These are phyloP conservation scores for Syzygium oleosum DNA, from an alignment of 345 rosid genomes.

Conservation along the genomic window DNA sequence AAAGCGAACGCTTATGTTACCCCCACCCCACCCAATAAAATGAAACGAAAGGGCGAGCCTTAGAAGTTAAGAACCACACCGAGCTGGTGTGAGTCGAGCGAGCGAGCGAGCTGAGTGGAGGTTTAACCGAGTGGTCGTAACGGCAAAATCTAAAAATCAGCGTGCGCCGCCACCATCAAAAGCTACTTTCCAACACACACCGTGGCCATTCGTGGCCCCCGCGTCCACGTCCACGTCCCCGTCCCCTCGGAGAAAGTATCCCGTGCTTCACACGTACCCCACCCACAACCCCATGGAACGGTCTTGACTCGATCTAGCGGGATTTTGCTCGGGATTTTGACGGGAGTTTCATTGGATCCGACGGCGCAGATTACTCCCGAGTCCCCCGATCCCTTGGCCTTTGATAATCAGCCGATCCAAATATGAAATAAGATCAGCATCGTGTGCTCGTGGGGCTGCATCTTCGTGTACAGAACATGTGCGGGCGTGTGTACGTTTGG, in stretches of 20 bases:
- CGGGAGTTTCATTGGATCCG: not conserved
- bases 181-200: not conserved
- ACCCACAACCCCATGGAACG: not conserved
- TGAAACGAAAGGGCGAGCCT: not conserved
- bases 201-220: not conserved
- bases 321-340: not conserved
- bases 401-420: not conserved
- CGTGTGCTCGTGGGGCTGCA: not conserved
- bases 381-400: not conserved
- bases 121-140: not conserved
- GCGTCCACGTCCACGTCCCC: not conserved
- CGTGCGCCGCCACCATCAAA: not conserved
- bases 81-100: not conserved
- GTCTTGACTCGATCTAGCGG: not conserved
- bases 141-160: not conserved
- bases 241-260: not conserved
- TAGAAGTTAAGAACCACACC: not conserved
- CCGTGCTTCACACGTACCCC: not conserved
- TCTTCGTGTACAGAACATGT: no score
- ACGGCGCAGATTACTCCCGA: not conserved
- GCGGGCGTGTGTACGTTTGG: no score
- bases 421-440: not conserved
- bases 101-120: not conserved
- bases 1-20: not conserved
- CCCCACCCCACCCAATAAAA: not conserved